These are phyloP conservation scores for Erythrobasidium yunnanense DNA, from an alignment of 768 basidiomycete species.

Conservation along the genomic window DNA sequence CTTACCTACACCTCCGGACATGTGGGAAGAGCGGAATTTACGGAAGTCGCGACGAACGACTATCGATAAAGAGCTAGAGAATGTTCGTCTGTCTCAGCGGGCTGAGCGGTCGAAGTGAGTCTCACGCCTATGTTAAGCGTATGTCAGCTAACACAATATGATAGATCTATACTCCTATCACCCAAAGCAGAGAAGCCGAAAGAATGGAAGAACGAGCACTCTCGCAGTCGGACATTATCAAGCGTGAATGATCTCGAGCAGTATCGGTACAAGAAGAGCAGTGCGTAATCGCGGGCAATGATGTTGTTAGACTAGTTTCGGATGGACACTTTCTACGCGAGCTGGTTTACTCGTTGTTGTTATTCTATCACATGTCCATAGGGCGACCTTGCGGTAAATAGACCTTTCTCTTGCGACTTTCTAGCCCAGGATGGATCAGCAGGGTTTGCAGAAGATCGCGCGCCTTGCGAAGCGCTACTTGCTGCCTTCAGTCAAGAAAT, in stretches of 20 bases:
- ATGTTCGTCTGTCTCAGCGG: constrained; percentile 8
- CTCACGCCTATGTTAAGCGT: neutral
- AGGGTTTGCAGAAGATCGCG: neutral
- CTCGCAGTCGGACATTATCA: neutral
- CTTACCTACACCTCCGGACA: constrained; percentile 14
- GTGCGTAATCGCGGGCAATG: constrained; percentile 1
- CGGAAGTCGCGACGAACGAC: constrained; percentile 31
- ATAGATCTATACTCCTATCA: constrained; percentile 8
- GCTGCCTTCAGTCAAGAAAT: neutral
- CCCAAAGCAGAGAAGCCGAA: constrained; percentile 3
- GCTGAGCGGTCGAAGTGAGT: constrained; percentile 23
- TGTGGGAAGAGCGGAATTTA: neutral
- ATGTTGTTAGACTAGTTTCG: too few species aligned
- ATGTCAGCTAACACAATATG: neutral
- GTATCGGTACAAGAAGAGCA: neutral
- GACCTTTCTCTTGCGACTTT: too few species aligned
- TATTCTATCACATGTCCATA: too few species aligned
- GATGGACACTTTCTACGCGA: too few species aligned
- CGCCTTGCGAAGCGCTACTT: constrained; percentile 6
- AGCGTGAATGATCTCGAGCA: neutral
- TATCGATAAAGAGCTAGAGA: constrained; percentile 32
- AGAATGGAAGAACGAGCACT: neutral
- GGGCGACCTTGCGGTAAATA: too few species aligned
- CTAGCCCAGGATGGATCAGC: neutral
- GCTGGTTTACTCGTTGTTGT: neutral